Evolutionary conservation across 169 alveolate species (phyloP).

Genomic region (Plasmodium vivax): DNA sequence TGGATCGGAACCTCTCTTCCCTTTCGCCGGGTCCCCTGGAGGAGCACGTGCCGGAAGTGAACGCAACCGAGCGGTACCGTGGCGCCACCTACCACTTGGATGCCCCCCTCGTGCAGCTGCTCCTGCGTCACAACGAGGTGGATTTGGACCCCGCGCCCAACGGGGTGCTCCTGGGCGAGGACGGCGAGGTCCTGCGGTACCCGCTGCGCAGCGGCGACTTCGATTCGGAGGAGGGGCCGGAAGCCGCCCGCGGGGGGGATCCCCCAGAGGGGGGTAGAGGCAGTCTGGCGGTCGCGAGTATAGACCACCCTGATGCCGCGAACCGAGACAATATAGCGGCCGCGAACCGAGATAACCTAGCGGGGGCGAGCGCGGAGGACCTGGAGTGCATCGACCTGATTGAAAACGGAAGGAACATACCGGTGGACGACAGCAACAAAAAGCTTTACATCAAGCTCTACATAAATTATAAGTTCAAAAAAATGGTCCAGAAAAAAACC

Average conservation of each 20-base stretch:
- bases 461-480: constrained; percentile 92
- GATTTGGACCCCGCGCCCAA: background rate
- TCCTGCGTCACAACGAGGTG: background rate
- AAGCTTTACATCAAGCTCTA: constrained; percentile 89
- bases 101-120: background rate
- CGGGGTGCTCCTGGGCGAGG: background rate
- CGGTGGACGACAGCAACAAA: constrained; percentile 87
- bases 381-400: constrained; percentile 76
- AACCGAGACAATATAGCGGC: no score
- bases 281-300: no score
- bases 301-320: no score
- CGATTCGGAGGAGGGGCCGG: background rate
- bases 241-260: background rate
- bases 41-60: background rate
- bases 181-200: background rate
- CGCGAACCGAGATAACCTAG: no score
- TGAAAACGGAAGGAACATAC: constrained; percentile 82
- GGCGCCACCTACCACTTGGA: background rate
- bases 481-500: constrained; percentile 88
- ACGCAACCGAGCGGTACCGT: background rate
- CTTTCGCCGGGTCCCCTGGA: background rate
- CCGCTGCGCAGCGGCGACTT: background rate
- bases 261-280: no score
- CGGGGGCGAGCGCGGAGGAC: background rate
- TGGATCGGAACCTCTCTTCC: constrained; percentile 14